A percentile compares a stretch with the other conserved stretches of the same genome.
These are phyloP conservation scores for Oldenlandia corymbosa DNA, from an alignment of 257 asterid genomes.

Conservation along the genomic window DNA sequence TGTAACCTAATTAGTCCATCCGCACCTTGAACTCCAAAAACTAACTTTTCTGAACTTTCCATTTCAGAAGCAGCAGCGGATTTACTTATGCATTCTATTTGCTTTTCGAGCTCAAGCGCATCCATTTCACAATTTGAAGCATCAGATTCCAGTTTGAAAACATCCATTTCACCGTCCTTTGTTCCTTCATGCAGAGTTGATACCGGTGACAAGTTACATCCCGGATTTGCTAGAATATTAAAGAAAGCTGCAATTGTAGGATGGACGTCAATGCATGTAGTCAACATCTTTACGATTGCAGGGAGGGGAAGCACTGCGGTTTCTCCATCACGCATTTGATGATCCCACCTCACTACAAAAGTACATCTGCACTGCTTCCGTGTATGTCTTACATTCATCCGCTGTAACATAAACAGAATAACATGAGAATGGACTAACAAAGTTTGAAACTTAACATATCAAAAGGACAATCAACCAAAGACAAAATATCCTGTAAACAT, in stretches of 20 bases:
- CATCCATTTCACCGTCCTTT: slow-evolving; percentile 40
- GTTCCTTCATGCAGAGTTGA: slow-evolving; percentile 23
- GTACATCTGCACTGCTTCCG: slow-evolving; percentile 61
- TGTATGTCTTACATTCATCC: slow-evolving; percentile 41
- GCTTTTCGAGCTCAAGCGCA: slow-evolving; percentile 23
- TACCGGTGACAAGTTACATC: slow-evolving; percentile 19
- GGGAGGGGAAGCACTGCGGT: slow-evolving; percentile 33
- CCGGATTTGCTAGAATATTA: slow-evolving; percentile 28
- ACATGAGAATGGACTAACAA: neutral
- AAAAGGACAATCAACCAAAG: neutral
- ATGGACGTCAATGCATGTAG: slow-evolving; percentile 33
- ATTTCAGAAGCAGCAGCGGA: slow-evolving; percentile 11
- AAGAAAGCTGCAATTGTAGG: slow-evolving; percentile 51
- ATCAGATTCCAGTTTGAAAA: slow-evolving; percentile 38
- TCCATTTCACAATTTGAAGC: slow-evolving; percentile 42
- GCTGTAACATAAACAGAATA: slow-evolving; percentile 28
- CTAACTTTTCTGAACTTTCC: slow-evolving; percentile 10
- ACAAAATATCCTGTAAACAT: neutral
- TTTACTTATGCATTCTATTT: neutral
- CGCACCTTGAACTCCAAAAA: neutral
- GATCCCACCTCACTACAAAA: slow-evolving; percentile 51
- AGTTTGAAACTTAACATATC: neutral
- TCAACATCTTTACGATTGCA: slow-evolving; percentile 50
- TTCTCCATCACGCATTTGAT: slow-evolving; percentile 29
- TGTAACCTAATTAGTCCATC: neutral